phyloP scores from a whole-genome alignment of 2,329 filamentous ascomycete genomes.

The Alternaria gaisen region DNA sequence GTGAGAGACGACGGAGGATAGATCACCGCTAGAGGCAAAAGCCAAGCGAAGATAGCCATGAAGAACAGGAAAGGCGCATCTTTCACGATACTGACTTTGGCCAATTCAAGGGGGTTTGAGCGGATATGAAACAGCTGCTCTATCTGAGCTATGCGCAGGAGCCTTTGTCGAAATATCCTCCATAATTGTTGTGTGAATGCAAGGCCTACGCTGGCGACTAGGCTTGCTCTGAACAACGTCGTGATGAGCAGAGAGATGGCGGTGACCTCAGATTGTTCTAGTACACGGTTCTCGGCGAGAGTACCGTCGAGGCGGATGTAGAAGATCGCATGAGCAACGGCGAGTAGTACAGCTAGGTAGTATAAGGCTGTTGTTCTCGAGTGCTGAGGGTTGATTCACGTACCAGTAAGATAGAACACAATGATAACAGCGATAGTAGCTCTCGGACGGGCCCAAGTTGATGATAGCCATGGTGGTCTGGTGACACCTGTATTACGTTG shows the following conservation, averaged over 20 bases:
- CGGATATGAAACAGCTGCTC: constrained; percentile 5
- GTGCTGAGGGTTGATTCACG: background rate
- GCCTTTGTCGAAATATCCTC: constrained; percentile 1
- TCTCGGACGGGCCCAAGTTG: background rate
- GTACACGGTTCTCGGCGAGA: background rate
- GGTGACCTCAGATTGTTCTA: constrained; percentile 6
- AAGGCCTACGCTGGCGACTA: background rate
- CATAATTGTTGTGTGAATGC: constrained; percentile 17
- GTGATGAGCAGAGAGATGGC: constrained; percentile 11
- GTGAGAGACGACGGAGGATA: constrained; percentile 20
- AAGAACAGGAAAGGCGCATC: background rate
- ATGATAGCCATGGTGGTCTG: background rate
- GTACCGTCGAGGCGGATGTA: background rate
- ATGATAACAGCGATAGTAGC: background rate
- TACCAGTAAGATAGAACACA: background rate
- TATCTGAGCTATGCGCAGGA: background rate
- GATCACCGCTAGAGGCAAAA: constrained; percentile 8
- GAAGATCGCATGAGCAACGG: background rate
- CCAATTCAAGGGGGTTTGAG: background rate
- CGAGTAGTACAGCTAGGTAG: background rate
- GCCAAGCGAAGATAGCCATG: constrained; percentile 9
- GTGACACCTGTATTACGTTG: background rate
- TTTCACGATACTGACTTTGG: background rate
- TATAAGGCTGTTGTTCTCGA: background rate
- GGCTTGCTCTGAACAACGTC: constrained; percentile 1